Conservation (phyloP, 192 early-diverging fungal genomes). For the Coemansia sp. region DNA sequence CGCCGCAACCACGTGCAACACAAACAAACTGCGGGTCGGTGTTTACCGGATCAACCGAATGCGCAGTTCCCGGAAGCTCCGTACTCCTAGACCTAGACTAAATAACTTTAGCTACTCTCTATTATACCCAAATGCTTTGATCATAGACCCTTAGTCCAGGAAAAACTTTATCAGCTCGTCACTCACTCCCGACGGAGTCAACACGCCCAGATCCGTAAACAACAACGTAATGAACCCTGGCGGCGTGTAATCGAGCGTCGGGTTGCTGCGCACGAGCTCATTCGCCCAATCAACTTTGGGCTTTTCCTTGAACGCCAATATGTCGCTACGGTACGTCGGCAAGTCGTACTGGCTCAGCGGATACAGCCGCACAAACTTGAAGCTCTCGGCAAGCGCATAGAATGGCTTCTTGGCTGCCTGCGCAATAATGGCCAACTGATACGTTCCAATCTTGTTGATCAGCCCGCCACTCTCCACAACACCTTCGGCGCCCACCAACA, state of each 20-base stretch:
- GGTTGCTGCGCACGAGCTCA: conserved; percentile 59
- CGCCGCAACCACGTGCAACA: neutral
- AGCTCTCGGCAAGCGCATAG: conserved; percentile 92
- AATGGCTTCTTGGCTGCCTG: conserved; percentile 93
- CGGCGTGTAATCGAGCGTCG: conserved; percentile 90
- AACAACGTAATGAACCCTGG: conserved; percentile 86
- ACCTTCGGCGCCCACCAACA: conserved; percentile 96
- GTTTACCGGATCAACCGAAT: conserved; percentile 36
- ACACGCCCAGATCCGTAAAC: conserved; percentile 87
- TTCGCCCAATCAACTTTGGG: conserved; percentile 38
- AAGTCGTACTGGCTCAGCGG: conserved; percentile 96
- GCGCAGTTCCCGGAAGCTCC: conserved; percentile 34
- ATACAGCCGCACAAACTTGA: conserved; percentile 95
- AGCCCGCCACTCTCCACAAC: conserved; percentile 97
- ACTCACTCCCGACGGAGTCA: conserved; percentile 86
- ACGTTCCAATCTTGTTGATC: conserved; percentile 96
- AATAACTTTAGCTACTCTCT: too few relatives aligned
- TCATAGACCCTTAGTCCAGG: conserved; percentile 49
- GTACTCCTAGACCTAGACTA: neutral
- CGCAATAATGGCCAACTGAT: conserved; percentile 93
- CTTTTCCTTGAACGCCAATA: conserved; percentile 64
- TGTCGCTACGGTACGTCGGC: conserved; percentile 68
- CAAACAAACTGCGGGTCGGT: conserved; percentile 6
- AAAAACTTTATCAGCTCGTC: conserved; percentile 85
- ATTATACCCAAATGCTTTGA: too few relatives aligned